Evolutionary conservation across 2,329 filamentous ascomycete species (phyloP), one percentile per base, ranked within the genome.

Genomic region (Microcera coccophila): DNA sequence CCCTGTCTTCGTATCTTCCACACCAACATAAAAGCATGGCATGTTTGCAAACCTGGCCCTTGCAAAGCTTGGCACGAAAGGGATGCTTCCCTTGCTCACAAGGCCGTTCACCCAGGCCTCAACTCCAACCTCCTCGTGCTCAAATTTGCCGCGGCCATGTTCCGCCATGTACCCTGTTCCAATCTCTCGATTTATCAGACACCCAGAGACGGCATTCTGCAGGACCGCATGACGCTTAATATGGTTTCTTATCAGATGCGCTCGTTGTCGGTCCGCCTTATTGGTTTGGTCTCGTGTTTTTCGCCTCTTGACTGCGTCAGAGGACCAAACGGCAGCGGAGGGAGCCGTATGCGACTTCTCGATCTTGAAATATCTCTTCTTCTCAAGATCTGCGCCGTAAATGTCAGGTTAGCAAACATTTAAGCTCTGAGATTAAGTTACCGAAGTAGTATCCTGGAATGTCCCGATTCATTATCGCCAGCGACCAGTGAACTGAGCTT

Each of bases 341-440:
- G 79, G 72, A 1, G 78, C 78, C 14, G 71, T 71, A 41, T 75
- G 71, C 29, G 76, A 70, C 35, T 72, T 74, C 58, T 84, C 78
- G 38, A 87, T 76, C 54, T 79, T 82, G 63, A 86, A 87, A 57
- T 86, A 87, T 50, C 79, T 83, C 28, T 74, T 74, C 61, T 79
- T 85, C 33, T 73, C 72, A 12, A 62, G 39, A 47, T 82, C 79
- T 22, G 12, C 2, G 5, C 15, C 1, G 14, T 22, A 21, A 16
- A 40, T 17, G 48, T 41, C 41, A 3, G 28, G 4, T 16, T 33
- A n/a, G 8, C n/a, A 15, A n/a, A 14, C n/a, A n/a, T n/a, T n/a
- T n/a, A n/a, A n/a, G n/a, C n/a, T n/a, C n/a, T n/a, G n/a, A n/a
- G n/a, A n/a, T n/a, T 15, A 17, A n/a, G n/a, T 22, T 45, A 78